These are phyloP conservation scores for Zarea fungicola DNA, from an alignment of 2,329 filamentous ascomycete genomes.

Conservation along the genomic window DNA sequence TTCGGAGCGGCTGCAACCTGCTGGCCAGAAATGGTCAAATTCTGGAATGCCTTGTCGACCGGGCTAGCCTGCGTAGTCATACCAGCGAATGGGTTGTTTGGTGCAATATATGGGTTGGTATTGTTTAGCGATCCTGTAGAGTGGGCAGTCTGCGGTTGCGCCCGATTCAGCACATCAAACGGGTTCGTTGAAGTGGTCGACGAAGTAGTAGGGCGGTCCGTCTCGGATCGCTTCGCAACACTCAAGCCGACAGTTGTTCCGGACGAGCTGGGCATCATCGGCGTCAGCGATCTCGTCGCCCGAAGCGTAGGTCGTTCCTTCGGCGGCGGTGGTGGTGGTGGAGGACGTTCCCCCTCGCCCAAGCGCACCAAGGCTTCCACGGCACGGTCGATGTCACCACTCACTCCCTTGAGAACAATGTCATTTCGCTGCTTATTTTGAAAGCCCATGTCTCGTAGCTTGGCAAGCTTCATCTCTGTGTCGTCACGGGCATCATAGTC, in stretches of 20 bases:
- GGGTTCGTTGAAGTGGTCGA: slow-evolving; percentile 57
- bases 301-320: slow-evolving; percentile 44
- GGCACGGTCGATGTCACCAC: slow-evolving; percentile 79
- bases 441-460: slow-evolving; percentile 88
- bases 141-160: slow-evolving; percentile 58
- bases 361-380: slow-evolving; percentile 80
- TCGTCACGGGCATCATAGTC: slow-evolving; percentile 49
- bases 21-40: slow-evolving; percentile 58
- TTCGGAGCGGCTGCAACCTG: slow-evolving; percentile 70
- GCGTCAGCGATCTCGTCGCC: slow-evolving; percentile 49
- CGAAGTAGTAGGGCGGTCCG: slow-evolving; percentile 33
- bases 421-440: slow-evolving; percentile 74
- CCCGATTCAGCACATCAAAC: slow-evolving; percentile 55
- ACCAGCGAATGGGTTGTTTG: slow-evolving; percentile 66
- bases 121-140: slow-evolving; percentile 58
- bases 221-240: slow-evolving; percentile 16
- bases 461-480: slow-evolving; percentile 69
- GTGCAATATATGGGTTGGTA: slow-evolving; percentile 49
- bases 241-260: slow-evolving; percentile 20
- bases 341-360: slow-evolving; percentile 59
- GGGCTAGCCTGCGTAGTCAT: slow-evolving; percentile 34
- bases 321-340: slow-evolving; percentile 29
- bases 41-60: slow-evolving; percentile 68
- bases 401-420: slow-evolving; percentile 73
- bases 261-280: slow-evolving; percentile 37